Evolutionary conservation across 2,329 filamentous ascomycete genomes (phyloP).

Genomic region (Pestalotiopsis sp.): DNA sequence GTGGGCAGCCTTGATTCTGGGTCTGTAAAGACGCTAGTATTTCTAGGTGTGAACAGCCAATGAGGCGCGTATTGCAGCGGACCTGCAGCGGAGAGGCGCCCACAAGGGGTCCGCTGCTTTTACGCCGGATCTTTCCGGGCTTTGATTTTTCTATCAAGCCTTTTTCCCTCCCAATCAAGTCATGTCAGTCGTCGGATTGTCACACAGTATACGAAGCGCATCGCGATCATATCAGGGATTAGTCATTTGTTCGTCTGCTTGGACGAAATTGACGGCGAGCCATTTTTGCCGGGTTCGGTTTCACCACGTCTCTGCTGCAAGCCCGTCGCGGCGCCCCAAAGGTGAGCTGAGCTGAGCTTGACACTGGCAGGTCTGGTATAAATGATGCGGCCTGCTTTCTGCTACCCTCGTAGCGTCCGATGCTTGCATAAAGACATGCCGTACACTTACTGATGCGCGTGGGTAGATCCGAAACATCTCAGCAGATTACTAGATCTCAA

Average conservation of each 20-base stretch:
- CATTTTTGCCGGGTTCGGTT: not conserved
- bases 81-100: not conserved
- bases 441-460: not conserved
- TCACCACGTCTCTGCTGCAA: not conserved
- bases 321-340: not conserved
- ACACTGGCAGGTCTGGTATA: not conserved
- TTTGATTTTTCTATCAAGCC: not conserved
- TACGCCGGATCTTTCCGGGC: not conserved
- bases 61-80: not conserved
- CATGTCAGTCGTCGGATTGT: not conserved
- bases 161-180: not conserved
- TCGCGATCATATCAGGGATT: not conserved
- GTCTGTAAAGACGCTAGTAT: not conserved
- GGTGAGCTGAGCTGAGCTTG: not conserved
- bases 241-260: not conserved
- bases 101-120: not conserved
- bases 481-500: not conserved
- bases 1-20: conserved; percentile 1
- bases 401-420: not conserved
- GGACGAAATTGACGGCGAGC: not conserved
- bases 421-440: not conserved
- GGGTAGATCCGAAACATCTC: not conserved
- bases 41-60: conserved; percentile 2
- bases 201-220: not conserved
- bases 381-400: not conserved